These are phyloP conservation scores for Rhodotorula graminis DNA, from an alignment of 768 basidiomycete genomes.

Conservation along the genomic window DNA sequence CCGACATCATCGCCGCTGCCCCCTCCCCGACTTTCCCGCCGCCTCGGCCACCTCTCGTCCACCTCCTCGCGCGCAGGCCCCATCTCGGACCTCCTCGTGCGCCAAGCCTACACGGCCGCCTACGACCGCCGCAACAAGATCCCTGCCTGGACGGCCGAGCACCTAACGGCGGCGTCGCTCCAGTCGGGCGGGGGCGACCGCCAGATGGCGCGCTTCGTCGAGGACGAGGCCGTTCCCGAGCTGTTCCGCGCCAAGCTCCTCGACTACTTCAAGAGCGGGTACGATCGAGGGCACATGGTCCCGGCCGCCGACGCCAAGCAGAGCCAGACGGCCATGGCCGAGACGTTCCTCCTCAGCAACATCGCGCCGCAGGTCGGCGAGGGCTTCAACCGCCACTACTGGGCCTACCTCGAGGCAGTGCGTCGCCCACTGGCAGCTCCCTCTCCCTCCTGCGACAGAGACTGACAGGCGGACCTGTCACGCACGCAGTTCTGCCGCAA, in stretches of 20 bases:
- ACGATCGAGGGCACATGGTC: slow-evolving; percentile 90
- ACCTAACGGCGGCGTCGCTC: slow-evolving; percentile 74
- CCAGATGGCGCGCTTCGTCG: slow-evolving; percentile 68
- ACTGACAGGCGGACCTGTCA: not conserved
- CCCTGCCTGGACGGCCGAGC: slow-evolving; percentile 96
- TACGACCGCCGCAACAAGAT: slow-evolving; percentile 88
- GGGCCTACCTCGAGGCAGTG: slow-evolving; percentile 36
- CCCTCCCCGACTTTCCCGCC: fast-evolving
- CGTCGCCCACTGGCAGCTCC: not conserved
- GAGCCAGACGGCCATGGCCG: slow-evolving; percentile 86
- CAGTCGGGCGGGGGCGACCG: slow-evolving; percentile 67
- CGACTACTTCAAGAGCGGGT: slow-evolving; percentile 27
- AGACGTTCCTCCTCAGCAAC: slow-evolving; percentile 90
- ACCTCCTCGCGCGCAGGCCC: slow-evolving; percentile 10
- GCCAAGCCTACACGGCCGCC: slow-evolving; percentile 47
- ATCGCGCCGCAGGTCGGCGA: slow-evolving; percentile 97
- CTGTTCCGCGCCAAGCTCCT: slow-evolving; percentile 33
- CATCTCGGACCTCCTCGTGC: slow-evolving; percentile 29
- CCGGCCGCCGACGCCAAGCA: slow-evolving; percentile 65
- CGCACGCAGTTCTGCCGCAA: slow-evolving; percentile 81
- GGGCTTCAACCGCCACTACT: slow-evolving; percentile 88
- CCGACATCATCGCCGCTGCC: not conserved
- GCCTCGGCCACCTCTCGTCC: too few species aligned
- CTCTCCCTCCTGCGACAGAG: not conserved
- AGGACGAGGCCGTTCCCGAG: slow-evolving; percentile 72